These are phyloP conservation scores for Podaxis mareebaensis DNA, from an alignment of 768 basidiomycete species.

Conservation along the genomic window DNA sequence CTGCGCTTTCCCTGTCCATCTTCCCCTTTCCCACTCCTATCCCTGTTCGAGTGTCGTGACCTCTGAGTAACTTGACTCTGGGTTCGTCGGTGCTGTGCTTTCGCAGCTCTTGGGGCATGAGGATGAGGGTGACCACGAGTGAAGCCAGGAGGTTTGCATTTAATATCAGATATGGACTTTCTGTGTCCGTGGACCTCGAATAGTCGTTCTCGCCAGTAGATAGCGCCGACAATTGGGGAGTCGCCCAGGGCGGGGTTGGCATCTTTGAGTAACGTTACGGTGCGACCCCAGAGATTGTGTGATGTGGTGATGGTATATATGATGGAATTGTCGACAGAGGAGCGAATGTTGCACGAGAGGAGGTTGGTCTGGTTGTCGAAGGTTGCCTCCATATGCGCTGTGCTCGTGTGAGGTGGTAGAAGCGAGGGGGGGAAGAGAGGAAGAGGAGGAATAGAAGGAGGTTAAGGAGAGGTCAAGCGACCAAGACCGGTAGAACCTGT, in stretches of 20 bases:
- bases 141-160: constrained; percentile 38
- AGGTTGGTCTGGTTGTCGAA: constrained; percentile 55
- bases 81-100: neutral
- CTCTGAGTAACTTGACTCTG: neutral
- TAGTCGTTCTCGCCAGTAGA: constrained; percentile 51
- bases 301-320: constrained; percentile 46
- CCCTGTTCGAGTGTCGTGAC: neutral
- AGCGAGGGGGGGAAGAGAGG: neutral
- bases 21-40: neutral
- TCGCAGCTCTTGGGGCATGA: neutral
- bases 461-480: neutral
- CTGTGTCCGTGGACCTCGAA: constrained; percentile 46
- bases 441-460: neutral
- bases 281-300: constrained; percentile 43
- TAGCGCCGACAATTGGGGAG: constrained; percentile 41
- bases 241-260: constrained; percentile 41
- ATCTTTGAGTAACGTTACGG: constrained; percentile 46
- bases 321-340: constrained; percentile 43
- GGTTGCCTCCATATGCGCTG: constrained; percentile 43
- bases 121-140: constrained; percentile 24
- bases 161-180: constrained; percentile 40
- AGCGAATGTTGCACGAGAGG: constrained; percentile 42
- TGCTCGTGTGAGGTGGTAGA: neutral
- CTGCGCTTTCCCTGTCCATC: neutral
- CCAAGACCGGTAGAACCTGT: neutral